Percentiles rank a stretch among this genome's conserved stretches.
Evolutionary conservation across 1,139 yeast species (phyloP).

Genomic region (Pichia sp.): DNA sequence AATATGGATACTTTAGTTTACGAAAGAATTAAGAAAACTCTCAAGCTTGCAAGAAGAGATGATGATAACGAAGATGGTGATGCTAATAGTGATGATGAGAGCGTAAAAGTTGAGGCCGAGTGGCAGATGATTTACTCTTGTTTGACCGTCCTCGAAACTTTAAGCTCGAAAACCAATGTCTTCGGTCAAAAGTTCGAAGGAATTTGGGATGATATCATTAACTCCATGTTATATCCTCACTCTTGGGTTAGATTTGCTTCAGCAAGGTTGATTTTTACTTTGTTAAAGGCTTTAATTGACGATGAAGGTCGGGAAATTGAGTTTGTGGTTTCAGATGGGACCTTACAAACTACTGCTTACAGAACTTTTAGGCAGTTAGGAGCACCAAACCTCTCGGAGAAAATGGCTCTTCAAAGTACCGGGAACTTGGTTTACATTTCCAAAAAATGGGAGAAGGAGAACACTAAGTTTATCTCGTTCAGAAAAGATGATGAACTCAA

Average conservation of each 20-base stretch:
- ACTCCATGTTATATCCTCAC: conserved; percentile 72
- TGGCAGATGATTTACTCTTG: conserved; percentile 80
- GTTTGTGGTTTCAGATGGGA: conserved; percentile 26
- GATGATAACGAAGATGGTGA: conserved; percentile 28
- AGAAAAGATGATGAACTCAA: conserved; percentile 22
- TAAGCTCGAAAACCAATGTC: conserved; percentile 31
- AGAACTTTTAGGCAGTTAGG: conserved; percentile 70
- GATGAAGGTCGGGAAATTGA: conserved; percentile 19
- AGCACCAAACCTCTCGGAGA: conserved; percentile 67
- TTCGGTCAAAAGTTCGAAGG: conserved; percentile 24
- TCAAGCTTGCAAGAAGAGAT: conserved; percentile 30
- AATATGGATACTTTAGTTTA: conserved; percentile 30
- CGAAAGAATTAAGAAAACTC: conserved; percentile 16
- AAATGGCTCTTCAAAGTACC: conserved; percentile 56
- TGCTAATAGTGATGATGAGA: conserved; percentile 1
- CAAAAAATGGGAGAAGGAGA: conserved; percentile 51
- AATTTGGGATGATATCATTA: conserved; percentile 49
- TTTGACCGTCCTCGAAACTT: conserved; percentile 45
- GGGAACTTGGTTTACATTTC: conserved; percentile 61
- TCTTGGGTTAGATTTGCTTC: conserved; percentile 81
- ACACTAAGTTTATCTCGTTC: conserved; percentile 32
- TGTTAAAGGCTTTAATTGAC: conserved; percentile 34
- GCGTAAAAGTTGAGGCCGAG: conserved; percentile 24
- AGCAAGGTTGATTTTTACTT: conserved; percentile 50
- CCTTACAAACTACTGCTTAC: conserved; percentile 58